Evolutionary conservation across 108 stramenopile genomes (phyloP), one percentile per base, ranked within the genome.

Genomic region (Stephanodiscus triporus): DNA sequence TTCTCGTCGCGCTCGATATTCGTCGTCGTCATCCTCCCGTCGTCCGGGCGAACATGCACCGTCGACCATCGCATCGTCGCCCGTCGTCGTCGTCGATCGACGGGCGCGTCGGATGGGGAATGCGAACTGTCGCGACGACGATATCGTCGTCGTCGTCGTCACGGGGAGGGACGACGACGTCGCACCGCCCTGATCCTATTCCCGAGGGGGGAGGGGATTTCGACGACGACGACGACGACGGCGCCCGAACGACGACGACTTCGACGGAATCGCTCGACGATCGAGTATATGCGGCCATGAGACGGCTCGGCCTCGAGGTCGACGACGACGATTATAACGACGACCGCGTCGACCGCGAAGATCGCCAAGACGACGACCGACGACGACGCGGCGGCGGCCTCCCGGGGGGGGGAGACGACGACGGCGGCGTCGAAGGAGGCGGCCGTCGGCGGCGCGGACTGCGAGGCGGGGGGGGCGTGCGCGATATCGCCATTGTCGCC

Each of bases 281-380:
- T 55, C 90, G 90, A 54, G 91, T 95, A 29, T 72, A 77, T 20
- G 81, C 84, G 9, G 93, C 91, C 23, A 95, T 95, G 93, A 57
- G 79, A 34, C 89, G 89, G 70, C 73, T 91, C 14, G 93, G 93
- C 0, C 50, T 95, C 34, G 64, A 47, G 17, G 71, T 36, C 24
- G 59, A 53, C 43, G 70, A 59, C 60, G 42, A 47, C 66, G 30
- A n/a, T n/a, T n/a, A n/a, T n/a, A n/a, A n/a, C n/a, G n/a, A n/a
- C n/a, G n/a, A n/a, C n/a, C n/a, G 65, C n/a, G n/a, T n/a, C 84
- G 45, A 24, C 58, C 50, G 67, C 5, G 40, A 23, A 24, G 9
- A 37, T 0, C 42, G 26, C 42, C 11, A 22, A 7, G 47, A 68
- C 14, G 34, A 68, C 13, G 32, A 30, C 42, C 74, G 70, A 72